These are phyloP conservation scores for Neurospora hispaniola DNA, from an alignment of 495 filamentous ascomycete genomes.

Conservation along the genomic window DNA sequence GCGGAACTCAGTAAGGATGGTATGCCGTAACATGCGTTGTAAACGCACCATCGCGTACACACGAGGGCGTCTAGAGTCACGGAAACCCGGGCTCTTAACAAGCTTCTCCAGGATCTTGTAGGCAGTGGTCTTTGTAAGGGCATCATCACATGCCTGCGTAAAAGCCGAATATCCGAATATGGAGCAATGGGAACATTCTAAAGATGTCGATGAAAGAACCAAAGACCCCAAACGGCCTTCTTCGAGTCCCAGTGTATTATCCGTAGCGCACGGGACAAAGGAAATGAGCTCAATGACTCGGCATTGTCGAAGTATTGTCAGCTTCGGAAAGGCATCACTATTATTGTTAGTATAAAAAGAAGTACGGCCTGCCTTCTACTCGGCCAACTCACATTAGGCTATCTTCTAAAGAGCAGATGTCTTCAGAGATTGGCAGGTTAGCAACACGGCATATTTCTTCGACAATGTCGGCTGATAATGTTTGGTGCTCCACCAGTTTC, in stretches of 20 bases:
- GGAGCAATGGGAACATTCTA: conserved; percentile 17
- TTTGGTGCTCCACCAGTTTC: conserved; percentile 15
- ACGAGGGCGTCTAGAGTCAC: conserved; percentile 50
- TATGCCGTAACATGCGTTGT: conserved; percentile 56
- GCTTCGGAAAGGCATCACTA: conserved; percentile 19
- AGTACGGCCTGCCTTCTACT: not conserved
- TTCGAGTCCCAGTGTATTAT: conserved; percentile 18
- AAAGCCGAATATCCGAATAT: not conserved
- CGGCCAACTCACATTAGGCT: not conserved
- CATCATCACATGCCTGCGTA: not conserved
- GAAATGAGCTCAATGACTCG: conserved; percentile 24
- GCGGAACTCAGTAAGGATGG: conserved; percentile 41
- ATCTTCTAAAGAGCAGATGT: conserved; percentile 2
- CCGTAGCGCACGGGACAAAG: conserved; percentile 25
- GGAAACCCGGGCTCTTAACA: conserved; percentile 44
- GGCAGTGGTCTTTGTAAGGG: conserved; percentile 13
- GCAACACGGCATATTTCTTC: conserved; percentile 16
- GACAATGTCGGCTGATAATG: conserved; percentile 7
- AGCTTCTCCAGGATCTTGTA: conserved; percentile 47
- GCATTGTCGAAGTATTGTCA: conserved; percentile 21
- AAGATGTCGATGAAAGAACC: not conserved
- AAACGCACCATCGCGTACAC: conserved; percentile 64
- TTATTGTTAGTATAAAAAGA: not conserved
- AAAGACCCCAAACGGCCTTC: not conserved
- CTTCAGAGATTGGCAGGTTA: conserved; percentile 6